These are phyloP conservation scores for Leishmania major DNA, from an alignment of 208 protist species.

Conservation along the genomic window DNA sequence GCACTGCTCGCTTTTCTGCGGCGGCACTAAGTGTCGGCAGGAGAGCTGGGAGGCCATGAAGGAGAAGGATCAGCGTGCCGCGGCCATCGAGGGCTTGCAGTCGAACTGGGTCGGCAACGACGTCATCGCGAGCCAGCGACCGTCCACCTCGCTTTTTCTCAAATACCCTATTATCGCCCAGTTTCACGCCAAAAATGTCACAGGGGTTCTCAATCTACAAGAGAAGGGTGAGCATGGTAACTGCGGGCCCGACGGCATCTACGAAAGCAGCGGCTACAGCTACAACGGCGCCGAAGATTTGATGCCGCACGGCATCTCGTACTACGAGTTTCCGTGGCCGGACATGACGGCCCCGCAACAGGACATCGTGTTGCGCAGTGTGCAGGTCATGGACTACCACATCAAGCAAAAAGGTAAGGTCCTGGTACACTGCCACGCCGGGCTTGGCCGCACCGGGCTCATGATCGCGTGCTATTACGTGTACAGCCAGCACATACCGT, in stretches of 20 bases:
- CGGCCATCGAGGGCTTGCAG: slow-evolving; percentile 87
- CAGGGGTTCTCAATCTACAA: slow-evolving; percentile 89
- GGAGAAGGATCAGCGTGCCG: slow-evolving; percentile 41
- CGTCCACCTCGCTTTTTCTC: slow-evolving; percentile 83
- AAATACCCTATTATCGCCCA: slow-evolving; percentile 86
- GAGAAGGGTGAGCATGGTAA: slow-evolving; percentile 92
- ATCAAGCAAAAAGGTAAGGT: slow-evolving; percentile 86
- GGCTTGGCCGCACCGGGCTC: slow-evolving; percentile 89
- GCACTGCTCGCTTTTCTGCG: slow-evolving; percentile 86
- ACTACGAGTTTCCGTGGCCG: slow-evolving; percentile 92
- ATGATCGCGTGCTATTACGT: slow-evolving; percentile 93
- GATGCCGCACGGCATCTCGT: slow-evolving; percentile 85
- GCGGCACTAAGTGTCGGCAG: slow-evolving; percentile 77
- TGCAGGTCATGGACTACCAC: slow-evolving; percentile 93
- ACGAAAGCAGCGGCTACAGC: slow-evolving; percentile 87
- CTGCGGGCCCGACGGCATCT: slow-evolving; percentile 89
- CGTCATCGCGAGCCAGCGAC: slow-evolving; percentile 89
- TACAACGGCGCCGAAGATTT: slow-evolving; percentile 88
- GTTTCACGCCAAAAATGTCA: slow-evolving; percentile 81
- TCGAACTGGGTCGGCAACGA: slow-evolving; percentile 86
- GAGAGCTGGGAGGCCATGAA: slow-evolving; percentile 81
- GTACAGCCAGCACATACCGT: slow-evolving; percentile 79
- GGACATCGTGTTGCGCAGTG: slow-evolving; percentile 87
- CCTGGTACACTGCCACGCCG: slow-evolving; percentile 93
- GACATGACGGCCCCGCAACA: slow-evolving; percentile 92